A percentile compares a stretch with the other conserved stretches of the same genome.
These are phyloP conservation scores for Colletotrichum sp. DNA, from an alignment of 2,329 filamentous ascomycete genomes.

Conservation along the genomic window DNA sequence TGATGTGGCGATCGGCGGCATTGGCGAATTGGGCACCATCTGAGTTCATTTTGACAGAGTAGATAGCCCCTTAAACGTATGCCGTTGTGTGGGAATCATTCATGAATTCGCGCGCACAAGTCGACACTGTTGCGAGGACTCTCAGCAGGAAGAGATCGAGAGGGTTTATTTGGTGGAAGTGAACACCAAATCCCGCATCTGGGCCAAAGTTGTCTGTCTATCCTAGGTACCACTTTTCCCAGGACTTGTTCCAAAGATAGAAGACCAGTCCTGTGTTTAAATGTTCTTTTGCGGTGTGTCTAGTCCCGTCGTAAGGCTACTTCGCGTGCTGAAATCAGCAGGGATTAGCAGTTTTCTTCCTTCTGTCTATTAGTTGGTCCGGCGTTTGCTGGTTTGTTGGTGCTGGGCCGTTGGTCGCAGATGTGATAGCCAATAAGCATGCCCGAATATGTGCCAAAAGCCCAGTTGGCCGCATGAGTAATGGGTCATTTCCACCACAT, in stretches of 20 bases:
- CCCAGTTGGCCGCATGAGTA: not conserved
- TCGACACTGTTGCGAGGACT: not conserved
- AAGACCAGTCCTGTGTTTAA: not conserved
- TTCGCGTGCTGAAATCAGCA: not conserved
- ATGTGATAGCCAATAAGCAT: not conserved
- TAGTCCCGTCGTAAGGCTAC: not conserved
- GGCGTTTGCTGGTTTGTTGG: not conserved
- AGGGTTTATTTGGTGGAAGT: not conserved
- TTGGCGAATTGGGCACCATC: not conserved
- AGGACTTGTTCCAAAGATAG: not conserved
- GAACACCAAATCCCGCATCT: not conserved
- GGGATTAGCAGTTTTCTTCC: not conserved
- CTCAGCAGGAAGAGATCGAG: not conserved
- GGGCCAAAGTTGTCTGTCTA: not conserved
- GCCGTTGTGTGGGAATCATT: not conserved
- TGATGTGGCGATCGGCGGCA: not conserved
- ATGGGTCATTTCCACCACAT: not conserved
- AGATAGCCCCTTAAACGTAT: not conserved
- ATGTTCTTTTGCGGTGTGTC: not conserved
- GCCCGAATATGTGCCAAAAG: not conserved
- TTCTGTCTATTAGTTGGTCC: not conserved
- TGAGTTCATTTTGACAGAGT: not conserved
- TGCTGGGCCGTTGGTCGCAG: not conserved
- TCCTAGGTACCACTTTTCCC: not conserved
- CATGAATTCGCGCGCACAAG: not conserved